Evolutionary conservation across 2,329 filamentous ascomycete genomes (phyloP).

Genomic region (Cladophialophora psammophila): DNA sequence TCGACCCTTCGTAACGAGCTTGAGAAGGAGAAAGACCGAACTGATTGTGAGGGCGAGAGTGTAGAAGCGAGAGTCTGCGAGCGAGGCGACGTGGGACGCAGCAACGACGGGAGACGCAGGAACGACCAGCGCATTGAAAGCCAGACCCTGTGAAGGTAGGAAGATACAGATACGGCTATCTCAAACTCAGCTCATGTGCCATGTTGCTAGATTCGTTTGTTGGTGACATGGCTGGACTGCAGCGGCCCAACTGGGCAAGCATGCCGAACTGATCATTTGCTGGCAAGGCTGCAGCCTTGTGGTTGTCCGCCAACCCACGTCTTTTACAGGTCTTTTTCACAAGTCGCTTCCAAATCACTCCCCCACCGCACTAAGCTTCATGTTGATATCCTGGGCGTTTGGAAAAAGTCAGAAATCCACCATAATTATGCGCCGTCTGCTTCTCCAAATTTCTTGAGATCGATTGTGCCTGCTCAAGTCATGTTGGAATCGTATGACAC

Average conservation of each 20-base stretch:
- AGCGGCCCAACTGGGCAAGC: background rate
- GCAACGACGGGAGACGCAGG: conserved; percentile 32
- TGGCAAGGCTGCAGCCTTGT: conserved; percentile 9
- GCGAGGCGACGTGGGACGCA: conserved; percentile 30
- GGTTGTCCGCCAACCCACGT: background rate
- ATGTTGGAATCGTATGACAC: background rate
- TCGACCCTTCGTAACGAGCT: conserved; percentile 53
- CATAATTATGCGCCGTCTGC: background rate
- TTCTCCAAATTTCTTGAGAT: background rate
- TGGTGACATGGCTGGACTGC: background rate
- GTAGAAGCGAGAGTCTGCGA: background rate
- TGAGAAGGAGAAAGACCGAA: conserved; percentile 50
- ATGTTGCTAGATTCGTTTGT: conserved; percentile 10
- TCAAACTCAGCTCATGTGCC: conserved; percentile 2
- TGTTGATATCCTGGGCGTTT: background rate
- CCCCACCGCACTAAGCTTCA: background rate
- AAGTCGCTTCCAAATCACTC: background rate
- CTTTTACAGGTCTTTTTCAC: background rate
- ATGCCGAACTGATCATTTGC: background rate
- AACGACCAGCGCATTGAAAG: conserved; percentile 38
- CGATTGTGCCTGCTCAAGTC: background rate
- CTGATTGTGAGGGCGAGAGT: conserved; percentile 37
- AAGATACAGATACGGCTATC: conserved; percentile 10
- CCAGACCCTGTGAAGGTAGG: conserved; percentile 4
- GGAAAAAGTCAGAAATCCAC: background rate